phyloP scores from a whole-genome alignment of 331 rosid genomes.

The Quercus phellos region DNA sequence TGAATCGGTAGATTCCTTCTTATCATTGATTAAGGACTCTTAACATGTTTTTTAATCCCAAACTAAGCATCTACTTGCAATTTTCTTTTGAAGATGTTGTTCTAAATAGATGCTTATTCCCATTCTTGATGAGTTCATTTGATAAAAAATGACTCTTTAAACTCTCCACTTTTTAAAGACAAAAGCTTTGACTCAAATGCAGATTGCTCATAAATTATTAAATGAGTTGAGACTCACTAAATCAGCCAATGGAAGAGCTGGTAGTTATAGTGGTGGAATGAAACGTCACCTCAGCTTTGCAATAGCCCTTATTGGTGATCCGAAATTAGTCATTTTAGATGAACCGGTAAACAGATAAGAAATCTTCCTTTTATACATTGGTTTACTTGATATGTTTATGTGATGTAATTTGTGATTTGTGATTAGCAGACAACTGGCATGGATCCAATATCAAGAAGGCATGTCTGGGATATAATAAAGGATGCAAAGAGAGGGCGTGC shows the following conservation, averaged over 20 bases:
- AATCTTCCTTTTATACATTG: slow-evolving; percentile 2
- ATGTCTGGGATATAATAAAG: slow-evolving; percentile 87
- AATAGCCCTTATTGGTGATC: slow-evolving; percentile 90
- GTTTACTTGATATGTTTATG: slow-evolving; percentile 6
- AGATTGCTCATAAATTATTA: slow-evolving; percentile 52
- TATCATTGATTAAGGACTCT: not conserved
- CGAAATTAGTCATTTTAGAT: slow-evolving; percentile 73
- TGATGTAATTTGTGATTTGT: slow-evolving; percentile 13
- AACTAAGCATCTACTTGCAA: not conserved
- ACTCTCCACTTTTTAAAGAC: not conserved
- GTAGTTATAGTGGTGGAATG: slow-evolving; percentile 95
- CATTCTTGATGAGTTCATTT: not conserved
- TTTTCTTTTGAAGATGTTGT: slow-evolving; percentile 6
- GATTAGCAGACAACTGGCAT: slow-evolving; percentile 72
- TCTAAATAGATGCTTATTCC: not conserved
- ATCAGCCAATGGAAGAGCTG: slow-evolving; percentile 68
- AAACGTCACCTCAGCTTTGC: slow-evolving; percentile 91
- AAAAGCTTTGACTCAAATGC: slow-evolving; percentile 18
- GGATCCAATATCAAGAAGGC: slow-evolving; percentile 96
- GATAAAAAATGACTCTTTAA: no score
- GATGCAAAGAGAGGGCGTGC: slow-evolving; percentile 81
- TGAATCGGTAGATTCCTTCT: slow-evolving; percentile 41
- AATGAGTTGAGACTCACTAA: slow-evolving; percentile 70
- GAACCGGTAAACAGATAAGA: slow-evolving; percentile 60
- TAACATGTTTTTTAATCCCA: not conserved